These are phyloP conservation scores for Pelargonium nanum DNA, from an alignment of 345 rosid species.

Conservation along the genomic window DNA sequence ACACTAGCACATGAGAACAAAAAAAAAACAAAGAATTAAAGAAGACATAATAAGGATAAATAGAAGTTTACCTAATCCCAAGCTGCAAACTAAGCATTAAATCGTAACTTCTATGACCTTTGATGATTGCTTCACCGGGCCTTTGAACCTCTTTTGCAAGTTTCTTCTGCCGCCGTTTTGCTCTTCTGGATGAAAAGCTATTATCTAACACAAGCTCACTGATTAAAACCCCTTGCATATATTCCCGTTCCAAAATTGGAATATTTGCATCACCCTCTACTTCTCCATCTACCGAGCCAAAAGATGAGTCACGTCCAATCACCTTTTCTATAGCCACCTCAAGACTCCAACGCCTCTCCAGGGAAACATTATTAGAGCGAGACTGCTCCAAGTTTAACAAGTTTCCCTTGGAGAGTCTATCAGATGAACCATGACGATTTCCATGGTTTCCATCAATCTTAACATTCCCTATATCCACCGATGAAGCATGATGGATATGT, in stretches of 20 bases:
- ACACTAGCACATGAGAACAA: background rate
- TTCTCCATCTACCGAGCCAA: conserved; percentile 29
- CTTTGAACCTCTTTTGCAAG: conserved; percentile 71
- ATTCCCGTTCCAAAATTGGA: conserved; percentile 84
- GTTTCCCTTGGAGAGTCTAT: conserved; percentile 54
- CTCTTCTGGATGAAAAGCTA: conserved; percentile 69
- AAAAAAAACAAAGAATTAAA: background rate
- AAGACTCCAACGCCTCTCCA: conserved; percentile 96
- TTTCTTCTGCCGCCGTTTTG: conserved; percentile 53
- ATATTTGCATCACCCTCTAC: conserved; percentile 26
- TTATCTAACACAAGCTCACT: conserved; percentile 73
- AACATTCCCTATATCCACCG: conserved; percentile 51
- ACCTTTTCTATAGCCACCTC: conserved; percentile 94
- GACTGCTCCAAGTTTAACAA: conserved; percentile 72
- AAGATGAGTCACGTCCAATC: conserved; percentile 70
- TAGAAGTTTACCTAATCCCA: conserved; percentile 66
- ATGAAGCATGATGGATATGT: conserved; percentile 48
- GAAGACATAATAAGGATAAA: background rate
- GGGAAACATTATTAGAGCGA: conserved; percentile 53
- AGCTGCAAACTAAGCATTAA: conserved; percentile 93
- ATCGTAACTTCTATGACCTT: conserved; percentile 97
- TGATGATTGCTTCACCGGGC: conserved; percentile 89
- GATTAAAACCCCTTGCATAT: conserved; percentile 93
- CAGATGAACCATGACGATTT: conserved; percentile 27
- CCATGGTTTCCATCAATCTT: conserved; percentile 38